Evolutionary conservation across 495 filamentous ascomycete species (phyloP).

Genomic region (Podospora pseudoanserina): DNA sequence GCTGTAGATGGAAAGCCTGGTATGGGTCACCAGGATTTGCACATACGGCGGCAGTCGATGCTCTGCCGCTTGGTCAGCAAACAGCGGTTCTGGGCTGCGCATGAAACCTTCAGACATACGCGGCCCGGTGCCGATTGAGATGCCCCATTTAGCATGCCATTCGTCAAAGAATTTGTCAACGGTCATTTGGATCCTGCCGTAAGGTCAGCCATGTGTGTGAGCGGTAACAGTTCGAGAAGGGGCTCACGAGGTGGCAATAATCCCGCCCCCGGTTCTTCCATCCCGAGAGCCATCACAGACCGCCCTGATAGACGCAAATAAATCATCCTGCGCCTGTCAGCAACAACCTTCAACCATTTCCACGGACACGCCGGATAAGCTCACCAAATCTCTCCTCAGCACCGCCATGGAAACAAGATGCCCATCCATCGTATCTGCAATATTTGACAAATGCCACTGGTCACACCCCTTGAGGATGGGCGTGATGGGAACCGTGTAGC

Average conservation of each 20-base stretch:
- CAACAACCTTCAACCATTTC: neutral
- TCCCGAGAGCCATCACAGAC: conserved; percentile 56
- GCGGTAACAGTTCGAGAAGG: neutral
- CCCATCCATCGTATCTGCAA: conserved; percentile 64
- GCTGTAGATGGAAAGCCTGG: conserved; percentile 66
- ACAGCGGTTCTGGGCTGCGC: neutral
- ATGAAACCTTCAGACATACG: conserved; percentile 33
- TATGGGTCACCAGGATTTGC: conserved; percentile 70
- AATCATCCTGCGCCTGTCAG: conserved; percentile 47
- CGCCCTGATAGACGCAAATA: conserved; percentile 58
- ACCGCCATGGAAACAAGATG: conserved; percentile 66
- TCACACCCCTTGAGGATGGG: conserved; percentile 63
- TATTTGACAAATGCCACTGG: conserved; percentile 58
- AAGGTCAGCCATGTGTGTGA: neutral
- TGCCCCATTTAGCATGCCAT: conserved; percentile 60
- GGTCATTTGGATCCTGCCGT: conserved; percentile 52
- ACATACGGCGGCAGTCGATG: conserved; percentile 66
- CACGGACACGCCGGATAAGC: conserved; percentile 10
- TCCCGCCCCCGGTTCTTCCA: conserved; percentile 45
- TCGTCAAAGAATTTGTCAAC: conserved; percentile 60
- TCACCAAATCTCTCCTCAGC: conserved; percentile 61
- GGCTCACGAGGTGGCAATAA: conserved; percentile 54
- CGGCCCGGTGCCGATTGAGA: conserved; percentile 55
- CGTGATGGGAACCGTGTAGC: conserved; percentile 62
- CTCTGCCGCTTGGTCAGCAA: conserved; percentile 35